Base-by-base conservation (phyloP, 768 basidiomycete species). In the Flagelloscypha sp. region DNA sequence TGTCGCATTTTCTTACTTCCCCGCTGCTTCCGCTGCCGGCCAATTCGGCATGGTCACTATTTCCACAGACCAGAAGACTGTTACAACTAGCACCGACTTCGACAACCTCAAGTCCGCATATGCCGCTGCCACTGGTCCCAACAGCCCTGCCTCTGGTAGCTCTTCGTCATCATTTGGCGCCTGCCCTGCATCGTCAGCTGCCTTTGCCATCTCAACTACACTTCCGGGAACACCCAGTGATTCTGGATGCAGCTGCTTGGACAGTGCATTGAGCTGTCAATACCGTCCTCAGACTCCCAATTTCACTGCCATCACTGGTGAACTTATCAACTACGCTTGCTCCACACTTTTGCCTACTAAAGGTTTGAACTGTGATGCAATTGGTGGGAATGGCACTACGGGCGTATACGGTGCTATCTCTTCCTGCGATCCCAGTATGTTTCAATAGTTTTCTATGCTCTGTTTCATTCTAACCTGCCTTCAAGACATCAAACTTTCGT, bases 1-100 rank as follows among this genome's bases (percentile, higher is more conserved):
- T 35, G 46, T 94, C 35, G 89, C 90, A 3, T 89, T 88, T 57
- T 81, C 79, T 32, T 94, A 93, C 58, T 92, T 94, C 73, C 83
- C 85, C 2, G 86, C 86, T 13, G 30, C 50, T n/a, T 80, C 79
- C 45, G 73, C 66, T 6, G 62, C 68, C 35, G 86, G 86, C 33
- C 62, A 81, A 47, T 95, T 85, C 44, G 92, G 92, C 17, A 84
- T 94, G 69, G 83, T 87, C 42, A 86, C 70, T 18, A 71, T 94
- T 41, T 78, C 76, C 2, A 2, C 65, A 3, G 80, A 84, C 49
- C 70, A 70, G 39, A 68, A 48, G 30, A 79, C 81, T 4, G 84
- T 88, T 33, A 79, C 74, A 6, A 67, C 74, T 17, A 70, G 68
- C 46, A 63, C 63, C 8, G 89, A 93, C 54, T 94, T 82, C 54